Evolutionary conservation across 257 asterid genomes (phyloP), one percentile per base, ranked within the genome.

Genomic region (Handroanthus guayacan): DNA sequence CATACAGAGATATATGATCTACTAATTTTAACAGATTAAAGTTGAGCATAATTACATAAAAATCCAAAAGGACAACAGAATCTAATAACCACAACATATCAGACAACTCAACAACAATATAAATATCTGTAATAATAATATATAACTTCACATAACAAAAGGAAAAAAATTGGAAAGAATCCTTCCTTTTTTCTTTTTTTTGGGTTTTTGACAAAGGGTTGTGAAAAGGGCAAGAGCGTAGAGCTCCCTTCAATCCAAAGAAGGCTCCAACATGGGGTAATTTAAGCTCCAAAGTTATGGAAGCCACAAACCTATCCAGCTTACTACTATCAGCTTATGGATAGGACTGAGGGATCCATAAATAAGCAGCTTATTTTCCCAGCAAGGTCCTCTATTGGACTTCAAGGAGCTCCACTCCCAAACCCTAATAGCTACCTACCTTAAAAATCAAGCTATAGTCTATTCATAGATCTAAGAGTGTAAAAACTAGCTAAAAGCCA

Each of bases 241-340:
- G 81, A 82, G 78, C 97, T 90, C 97, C 97, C 97, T 92, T 92
- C 97, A 92, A 92, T 92, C 97, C 97, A 92, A 92, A 92, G 36
- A 89, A 82, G 86, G 90, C 51, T 83, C 63, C 20, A 72, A 82
- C 89, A 25, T 55, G n/a, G 77, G 79, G 88, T 9, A 82, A 86
- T 79, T 69, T n/a, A 91, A 83, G 98, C 96, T 88, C 96, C 92
- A 66, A 83, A 81, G 77, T 79, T 89, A 93, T 91, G 96, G 91
- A 93, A 87, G 83, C 98, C 98, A 84, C 89, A 93, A 86, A 31
- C 81, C 89, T 58, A 86, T 88, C 96, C 90, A 75, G 9, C 3
- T 5, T 51, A 31, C 37, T 58, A 52, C 0, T 6, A 1, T 1
- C 16, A 12, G 10, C 8, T 1, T 5, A 9, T 74, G 88, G 92